Evolutionary conservation across 768 basidiomycete species (phyloP), one percentile per base, ranked within the genome.

Genomic region (Tricholoma sp.): DNA sequence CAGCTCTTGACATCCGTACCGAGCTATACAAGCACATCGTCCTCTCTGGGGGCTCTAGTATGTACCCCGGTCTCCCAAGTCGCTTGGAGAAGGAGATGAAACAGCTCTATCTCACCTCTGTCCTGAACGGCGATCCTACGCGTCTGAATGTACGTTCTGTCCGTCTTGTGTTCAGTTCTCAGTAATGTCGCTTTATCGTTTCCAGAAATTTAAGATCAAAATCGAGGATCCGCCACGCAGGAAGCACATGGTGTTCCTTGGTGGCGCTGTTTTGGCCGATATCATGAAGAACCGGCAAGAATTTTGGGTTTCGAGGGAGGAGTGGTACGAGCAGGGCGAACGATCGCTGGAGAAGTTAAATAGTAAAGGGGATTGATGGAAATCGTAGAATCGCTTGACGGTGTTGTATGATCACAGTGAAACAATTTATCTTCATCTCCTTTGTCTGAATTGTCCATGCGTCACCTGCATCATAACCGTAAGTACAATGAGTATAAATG

Each of bases 51-150:
- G 97, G 97, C 6, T 96, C 94, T 2, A 94, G 91, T 72, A 98
- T 98, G 96, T 98, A 98, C 70, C 96, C 97, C 29, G 97, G 97
- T 24, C 83, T 99, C 56, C 97, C 97, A 10, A 93, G 90, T 69
- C 86, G 97, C 47, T 79, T 99, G 45, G 97, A 98, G 75, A 98
- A 98, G 78, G 96, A 99, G 78, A 94, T 98, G 90, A 98, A 98
- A 73, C 97, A 98, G 72, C 79, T 98, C n/a, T 94, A 98, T 71
- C 81, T 99, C 59, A 90, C 91, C 1, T 80, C 86, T n/a, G 91
- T 98, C 16, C 79, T 98, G 46, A 79, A 82, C 46, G 87, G 91
- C 16, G 88, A 98, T 68, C 86, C 92, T 0, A 73, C 86, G 14
- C 80, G 97, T 35, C 70, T 98, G 64, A 94, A 89, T 70, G 96